Evolutionary conservation across 768 basidiomycete species (phyloP).

Genomic region (Neoboletus subvelutipes): DNA sequence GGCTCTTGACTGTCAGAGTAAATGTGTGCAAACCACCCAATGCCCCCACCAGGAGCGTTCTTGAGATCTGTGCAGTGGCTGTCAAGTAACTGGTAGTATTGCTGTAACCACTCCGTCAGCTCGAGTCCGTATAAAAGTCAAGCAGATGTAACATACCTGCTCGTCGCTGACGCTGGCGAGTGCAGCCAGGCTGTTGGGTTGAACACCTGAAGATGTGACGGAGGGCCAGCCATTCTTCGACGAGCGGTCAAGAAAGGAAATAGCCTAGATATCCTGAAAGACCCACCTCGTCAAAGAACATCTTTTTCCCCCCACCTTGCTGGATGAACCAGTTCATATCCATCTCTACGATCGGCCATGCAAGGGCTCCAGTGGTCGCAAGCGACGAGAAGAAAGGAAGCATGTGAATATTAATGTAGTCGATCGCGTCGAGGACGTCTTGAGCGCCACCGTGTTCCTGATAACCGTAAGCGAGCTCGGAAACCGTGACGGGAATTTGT

Average conservation of each 20-base stretch:
- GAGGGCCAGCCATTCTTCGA: conserved; percentile 81
- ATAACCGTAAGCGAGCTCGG: conserved; percentile 63
- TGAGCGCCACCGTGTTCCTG: conserved; percentile 50
- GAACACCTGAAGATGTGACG: conserved; percentile 54
- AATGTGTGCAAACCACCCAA: conserved; percentile 84
- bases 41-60: conserved; percentile 52
- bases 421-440: conserved; percentile 56
- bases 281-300: conserved; percentile 66
- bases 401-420: conserved; percentile 68
- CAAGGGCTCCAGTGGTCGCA: conserved; percentile 43
- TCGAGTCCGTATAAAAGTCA: background rate
- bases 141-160: conserved; percentile 39
- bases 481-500: conserved; percentile 68
- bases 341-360: conserved; percentile 59
- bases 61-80: conserved; percentile 64
- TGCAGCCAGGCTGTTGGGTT: conserved; percentile 63
- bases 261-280: background rate
- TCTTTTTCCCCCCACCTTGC: conserved; percentile 69
- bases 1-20: conserved; percentile 65
- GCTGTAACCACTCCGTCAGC: conserved; percentile 5
- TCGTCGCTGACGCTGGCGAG: conserved; percentile 63
- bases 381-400: conserved; percentile 58
- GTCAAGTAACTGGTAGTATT: conserved; percentile 67
- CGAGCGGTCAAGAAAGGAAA: background rate
- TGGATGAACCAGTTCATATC: conserved; percentile 69